phyloP scores from a whole-genome alignment of 2,329 filamentous ascomycete species.

The Aspergillus chevalieri region DNA sequence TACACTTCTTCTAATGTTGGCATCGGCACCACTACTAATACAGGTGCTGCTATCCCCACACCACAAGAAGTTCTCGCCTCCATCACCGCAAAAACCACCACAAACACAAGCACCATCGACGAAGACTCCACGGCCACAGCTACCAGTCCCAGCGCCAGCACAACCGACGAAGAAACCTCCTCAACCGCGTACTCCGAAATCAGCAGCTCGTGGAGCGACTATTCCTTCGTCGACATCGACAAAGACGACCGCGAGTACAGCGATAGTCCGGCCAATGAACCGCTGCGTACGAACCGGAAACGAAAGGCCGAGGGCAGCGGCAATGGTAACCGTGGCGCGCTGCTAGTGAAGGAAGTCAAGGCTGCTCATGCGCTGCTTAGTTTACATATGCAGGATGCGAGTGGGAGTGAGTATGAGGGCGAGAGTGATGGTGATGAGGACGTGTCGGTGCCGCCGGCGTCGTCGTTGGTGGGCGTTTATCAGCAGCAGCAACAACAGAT shows the following conservation, averaged over 20 bases:
- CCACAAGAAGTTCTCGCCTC: slow-evolving; percentile 19
- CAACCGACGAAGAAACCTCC: no score
- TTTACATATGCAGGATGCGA: slow-evolving; percentile 28
- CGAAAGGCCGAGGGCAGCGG: slow-evolving; percentile 6
- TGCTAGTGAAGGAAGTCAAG: slow-evolving; percentile 27
- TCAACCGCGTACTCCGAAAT: no score
- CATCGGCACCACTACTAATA: neutral
- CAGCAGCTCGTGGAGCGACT: no score
- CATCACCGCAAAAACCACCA: slow-evolving; percentile 7
- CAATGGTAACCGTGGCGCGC: neutral
- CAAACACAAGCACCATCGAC: slow-evolving; percentile 1
- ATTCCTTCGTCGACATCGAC: no score
- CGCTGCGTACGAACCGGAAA: neutral
- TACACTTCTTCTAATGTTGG: neutral
- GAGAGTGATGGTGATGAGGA: neutral
- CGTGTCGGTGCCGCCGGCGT: neutral
- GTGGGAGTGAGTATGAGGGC: slow-evolving; percentile 8
- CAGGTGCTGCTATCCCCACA: slow-evolving; percentile 8
- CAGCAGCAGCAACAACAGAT: neutral
- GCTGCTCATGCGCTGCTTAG: slow-evolving; percentile 34
- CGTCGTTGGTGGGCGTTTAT: neutral
- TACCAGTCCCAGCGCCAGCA: neutral
- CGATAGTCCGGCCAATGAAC: neutral
- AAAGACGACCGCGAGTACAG: no score
- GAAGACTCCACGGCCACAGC: slow-evolving; percentile 8